These are phyloP conservation scores for Neoconidiobolus thromboides DNA, from an alignment of 371 early-diverging fungal species.

Conservation along the genomic window DNA sequence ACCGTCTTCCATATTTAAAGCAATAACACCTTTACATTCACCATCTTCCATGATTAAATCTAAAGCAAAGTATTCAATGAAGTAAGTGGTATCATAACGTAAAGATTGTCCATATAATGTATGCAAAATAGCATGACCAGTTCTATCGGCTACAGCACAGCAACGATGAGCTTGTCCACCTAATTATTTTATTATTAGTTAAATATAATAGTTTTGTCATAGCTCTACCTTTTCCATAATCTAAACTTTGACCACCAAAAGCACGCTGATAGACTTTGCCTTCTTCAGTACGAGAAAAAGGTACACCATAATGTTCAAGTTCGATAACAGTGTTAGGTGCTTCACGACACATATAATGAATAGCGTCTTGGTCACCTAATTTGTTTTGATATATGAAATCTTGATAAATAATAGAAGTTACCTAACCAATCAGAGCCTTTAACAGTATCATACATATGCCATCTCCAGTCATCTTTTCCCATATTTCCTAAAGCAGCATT, in stretches of 20 bases:
- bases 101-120: slow-evolving; percentile 94
- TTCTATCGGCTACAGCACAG: slow-evolving; percentile 95
- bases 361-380: slow-evolving; percentile 88
- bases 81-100: slow-evolving; percentile 86
- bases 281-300: slow-evolving; percentile 91
- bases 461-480: slow-evolving; percentile 98
- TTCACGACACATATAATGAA: slow-evolving; percentile 97
- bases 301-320: slow-evolving; percentile 93
- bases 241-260: slow-evolving; percentile 89
- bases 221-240: slow-evolving; percentile 71
- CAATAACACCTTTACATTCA: slow-evolving; percentile 89
- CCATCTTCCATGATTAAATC: slow-evolving; percentile 97
- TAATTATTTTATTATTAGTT: slow-evolving; percentile 8
- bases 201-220: not conserved
- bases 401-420: slow-evolving; percentile 6
- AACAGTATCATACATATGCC: slow-evolving; percentile 99
- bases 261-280: slow-evolving; percentile 97
- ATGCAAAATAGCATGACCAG: slow-evolving; percentile 94
- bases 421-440: slow-evolving; percentile 96
- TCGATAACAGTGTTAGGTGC: slow-evolving; percentile 91
- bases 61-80: slow-evolving; percentile 95
- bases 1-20: slow-evolving; percentile 94
- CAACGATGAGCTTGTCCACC: slow-evolving; percentile 96
- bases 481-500: slow-evolving; percentile 98
- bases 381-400: not conserved